Evolutionary conservation across 2,329 filamentous ascomycete species (phyloP), one percentile per base, ranked within the genome.

Genomic region (Phialophora chinensis): DNA sequence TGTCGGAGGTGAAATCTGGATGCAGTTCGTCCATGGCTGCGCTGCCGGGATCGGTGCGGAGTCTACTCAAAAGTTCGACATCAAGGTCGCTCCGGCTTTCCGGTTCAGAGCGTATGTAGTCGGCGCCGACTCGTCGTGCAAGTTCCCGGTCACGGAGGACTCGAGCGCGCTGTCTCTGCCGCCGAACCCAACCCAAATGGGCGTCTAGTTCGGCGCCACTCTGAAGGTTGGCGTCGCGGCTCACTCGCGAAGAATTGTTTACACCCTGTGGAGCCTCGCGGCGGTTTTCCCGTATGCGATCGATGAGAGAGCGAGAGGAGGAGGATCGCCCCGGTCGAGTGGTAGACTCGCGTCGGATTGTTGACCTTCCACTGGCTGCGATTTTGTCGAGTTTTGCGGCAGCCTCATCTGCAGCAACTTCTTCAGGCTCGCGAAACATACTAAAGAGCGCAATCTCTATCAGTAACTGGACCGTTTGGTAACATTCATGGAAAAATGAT

Each of bases 351-450:
- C 87, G 84, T 67, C 87, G 84, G 73, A 89, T 88, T 50, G 84
- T 77, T 47, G 85, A 88, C 74, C 86, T 84, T 47, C 63, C 47
- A 63, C 82, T 78, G 63, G 80, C 75, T 55, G 84, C 84, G 65
- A 82, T 82, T 44, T 81, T 76, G 73, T 88, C 86, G 69, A 75
- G 76, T 75, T 86, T 87, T 69, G 79, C 74, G 61, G 79, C 75
- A 65, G 79, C 77, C 62, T 69, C 65, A 62, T 79, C 81, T 27
- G 77, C 75, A 63, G 80, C 78, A 66, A 81, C 77, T 56, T 81
- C 79, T 49, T 81, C 79, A 60, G 84, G 84, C 74, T 85, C 83
- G 75, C 81, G 81, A 80, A 82, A 88, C 77, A 88, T 82, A 68
- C 83, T 84, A 70, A 2, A 60, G 23, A 4, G n/a, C 31, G 12